A percentile compares a stretch with the other conserved stretches of the same genome.
phyloP scores from a whole-genome alignment of 192 early-diverging fungal genomes.

The Coemansia sp. region DNA sequence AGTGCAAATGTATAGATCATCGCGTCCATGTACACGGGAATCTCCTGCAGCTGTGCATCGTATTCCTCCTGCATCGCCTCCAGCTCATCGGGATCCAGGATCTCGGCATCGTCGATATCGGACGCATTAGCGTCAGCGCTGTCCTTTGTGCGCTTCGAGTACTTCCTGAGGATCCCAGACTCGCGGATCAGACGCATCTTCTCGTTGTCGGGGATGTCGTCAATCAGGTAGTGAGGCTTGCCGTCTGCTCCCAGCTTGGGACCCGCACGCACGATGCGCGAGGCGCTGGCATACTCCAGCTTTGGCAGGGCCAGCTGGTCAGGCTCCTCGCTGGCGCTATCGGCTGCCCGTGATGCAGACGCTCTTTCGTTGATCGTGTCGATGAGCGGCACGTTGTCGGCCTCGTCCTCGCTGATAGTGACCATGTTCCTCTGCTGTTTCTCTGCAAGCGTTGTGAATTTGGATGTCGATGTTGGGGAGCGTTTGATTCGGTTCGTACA shows the following conservation, averaged over 20 bases:
- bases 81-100: conserved; percentile 8
- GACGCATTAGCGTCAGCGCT: conserved; percentile 22
- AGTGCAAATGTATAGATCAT: conserved; percentile 40
- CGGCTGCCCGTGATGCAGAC: neutral
- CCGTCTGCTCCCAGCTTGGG: conserved; percentile 40
- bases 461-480: neutral
- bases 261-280: conserved; percentile 40
- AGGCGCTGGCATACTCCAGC: conserved; percentile 43
- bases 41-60: conserved; percentile 13
- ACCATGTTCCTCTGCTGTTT: conserved; percentile 15
- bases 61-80: conserved; percentile 10
- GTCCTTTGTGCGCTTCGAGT: conserved; percentile 23
- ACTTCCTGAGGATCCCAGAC: conserved; percentile 45
- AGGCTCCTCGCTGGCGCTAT: neutral
- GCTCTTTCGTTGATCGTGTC: conserved; percentile 25
- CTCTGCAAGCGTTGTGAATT: neutral
- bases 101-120: conserved; percentile 27
- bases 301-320: conserved; percentile 12
- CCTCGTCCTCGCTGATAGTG: conserved; percentile 35
- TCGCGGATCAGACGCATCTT: conserved; percentile 53
- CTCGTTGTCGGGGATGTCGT: conserved; percentile 55
- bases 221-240: conserved; percentile 52
- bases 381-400: conserved; percentile 38
- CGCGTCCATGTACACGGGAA: conserved; percentile 41
- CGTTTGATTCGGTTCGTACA: neutral